A percentile compares a stretch with the other conserved stretches of the same genome.
These are phyloP conservation scores for Umbilicus rupestris DNA, from an alignment of 164 flowering plant genomes.

Conservation along the genomic window DNA sequence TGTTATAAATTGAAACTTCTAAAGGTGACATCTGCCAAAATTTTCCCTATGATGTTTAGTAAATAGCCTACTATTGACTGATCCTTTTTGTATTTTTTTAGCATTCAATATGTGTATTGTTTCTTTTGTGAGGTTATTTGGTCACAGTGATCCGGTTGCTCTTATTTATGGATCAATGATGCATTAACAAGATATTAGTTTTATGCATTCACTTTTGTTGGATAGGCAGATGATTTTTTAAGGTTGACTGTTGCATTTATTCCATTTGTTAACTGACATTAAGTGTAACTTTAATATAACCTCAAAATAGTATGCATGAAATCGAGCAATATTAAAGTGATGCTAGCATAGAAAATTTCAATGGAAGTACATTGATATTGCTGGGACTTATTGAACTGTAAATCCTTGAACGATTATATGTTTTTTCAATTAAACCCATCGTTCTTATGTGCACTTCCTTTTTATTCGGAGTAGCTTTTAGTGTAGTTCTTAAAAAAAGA, in stretches of 20 bases:
- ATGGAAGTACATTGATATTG: background rate
- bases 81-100: background rate
- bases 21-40: too few relatives aligned
- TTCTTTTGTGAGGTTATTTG: background rate
- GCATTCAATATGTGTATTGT: background rate
- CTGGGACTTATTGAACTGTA: background rate
- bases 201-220: background rate
- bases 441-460: background rate
- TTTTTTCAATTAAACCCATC: background rate
- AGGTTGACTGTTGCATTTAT: too few relatives aligned
- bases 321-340: background rate
- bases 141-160: background rate
- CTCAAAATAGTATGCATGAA: too few relatives aligned
- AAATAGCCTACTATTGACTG: background rate
- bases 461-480: conserved; percentile 25
- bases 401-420: background rate
- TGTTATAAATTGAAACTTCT: too few relatives aligned
- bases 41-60: too few relatives aligned
- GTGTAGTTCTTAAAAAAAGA: conserved; percentile 44
- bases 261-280: too few relatives aligned
- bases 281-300: too few relatives aligned
- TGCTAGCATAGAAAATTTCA: background rate
- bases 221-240: too few relatives aligned
- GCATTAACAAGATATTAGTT: background rate
- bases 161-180: background rate